Evolutionary conservation across 192 early-diverging fungal genomes (phyloP).

Genomic region (Entomortierella parvispora): DNA sequence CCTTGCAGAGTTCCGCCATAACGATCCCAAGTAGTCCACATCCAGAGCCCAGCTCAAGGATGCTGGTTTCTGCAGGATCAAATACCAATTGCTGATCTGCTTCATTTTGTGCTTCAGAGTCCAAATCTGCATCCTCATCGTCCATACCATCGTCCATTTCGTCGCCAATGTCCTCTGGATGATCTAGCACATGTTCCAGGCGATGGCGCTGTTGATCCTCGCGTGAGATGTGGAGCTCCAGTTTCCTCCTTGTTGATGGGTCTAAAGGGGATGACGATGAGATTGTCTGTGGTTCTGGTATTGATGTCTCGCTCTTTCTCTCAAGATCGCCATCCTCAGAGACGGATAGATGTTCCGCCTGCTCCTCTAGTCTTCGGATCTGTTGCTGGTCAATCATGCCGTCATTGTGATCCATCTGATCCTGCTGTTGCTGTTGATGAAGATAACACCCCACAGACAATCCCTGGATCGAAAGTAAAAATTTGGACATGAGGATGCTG

Average conservation of each 20-base stretch:
- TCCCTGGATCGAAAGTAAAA: slow-evolving; percentile 36
- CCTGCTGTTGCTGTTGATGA: background rate
- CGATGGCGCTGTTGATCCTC: too few relatives aligned
- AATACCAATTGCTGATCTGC: slow-evolving; percentile 16
- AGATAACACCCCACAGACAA: slow-evolving; percentile 17
- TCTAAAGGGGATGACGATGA: background rate
- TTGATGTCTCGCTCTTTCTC: background rate
- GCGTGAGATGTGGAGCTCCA: too few relatives aligned
- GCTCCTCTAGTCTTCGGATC: slow-evolving; percentile 29
- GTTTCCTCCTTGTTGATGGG: background rate
- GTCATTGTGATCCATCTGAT: background rate
- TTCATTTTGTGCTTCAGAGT: background rate
- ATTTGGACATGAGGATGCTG: slow-evolving; percentile 54
- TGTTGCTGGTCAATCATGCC: slow-evolving; percentile 6
- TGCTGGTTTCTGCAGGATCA: slow-evolving; percentile 34
- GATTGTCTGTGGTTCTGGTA: background rate
- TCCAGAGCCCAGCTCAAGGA: slow-evolving; percentile 55
- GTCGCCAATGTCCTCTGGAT: background rate
- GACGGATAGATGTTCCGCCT: slow-evolving; percentile 25
- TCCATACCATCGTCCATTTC: background rate
- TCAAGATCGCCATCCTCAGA: slow-evolving; percentile 15
- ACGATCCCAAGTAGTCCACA: slow-evolving; percentile 58
- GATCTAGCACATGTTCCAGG: background rate
- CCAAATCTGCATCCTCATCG: background rate
- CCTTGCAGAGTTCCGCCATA: slow-evolving; percentile 51